These are phyloP conservation scores for Heliosperma pusillum DNA, from an alignment of 148 eudicot genomes.

Conservation along the genomic window DNA sequence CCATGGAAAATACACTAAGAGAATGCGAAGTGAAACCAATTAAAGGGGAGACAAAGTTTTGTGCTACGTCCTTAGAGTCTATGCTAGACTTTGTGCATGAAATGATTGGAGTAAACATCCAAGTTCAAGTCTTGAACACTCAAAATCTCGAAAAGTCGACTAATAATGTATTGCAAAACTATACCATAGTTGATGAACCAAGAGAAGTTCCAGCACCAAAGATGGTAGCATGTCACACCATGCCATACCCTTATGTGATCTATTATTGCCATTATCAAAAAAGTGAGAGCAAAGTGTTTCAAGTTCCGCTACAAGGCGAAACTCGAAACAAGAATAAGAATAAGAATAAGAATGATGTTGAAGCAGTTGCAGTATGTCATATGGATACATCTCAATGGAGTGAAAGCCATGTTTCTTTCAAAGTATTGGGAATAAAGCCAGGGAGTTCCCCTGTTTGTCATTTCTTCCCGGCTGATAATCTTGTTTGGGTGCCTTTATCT, in stretches of 20 bases:
- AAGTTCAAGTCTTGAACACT: constrained; percentile 34
- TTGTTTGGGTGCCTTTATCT: constrained; percentile 44
- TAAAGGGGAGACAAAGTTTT: constrained; percentile 46
- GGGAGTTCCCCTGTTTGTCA: constrained; percentile 56
- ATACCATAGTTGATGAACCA: constrained; percentile 32
- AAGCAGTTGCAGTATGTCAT: constrained; percentile 46
- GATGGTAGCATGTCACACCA: constrained; percentile 52
- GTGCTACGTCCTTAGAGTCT: constrained; percentile 57
- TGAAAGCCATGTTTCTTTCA: constrained; percentile 37
- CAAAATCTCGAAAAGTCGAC: constrained; percentile 5
- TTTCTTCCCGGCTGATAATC: constrained; percentile 52
- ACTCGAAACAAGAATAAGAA: constrained; percentile 8
- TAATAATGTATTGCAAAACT: constrained; percentile 23
- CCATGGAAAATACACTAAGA: constrained; percentile 49
- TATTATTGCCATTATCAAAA: constrained; percentile 58
- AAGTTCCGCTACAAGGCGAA: constrained; percentile 34
- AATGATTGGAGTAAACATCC: constrained; percentile 29
- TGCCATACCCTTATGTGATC: constrained; percentile 66
- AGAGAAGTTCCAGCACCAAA: constrained; percentile 34
- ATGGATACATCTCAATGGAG: constrained; percentile 54
- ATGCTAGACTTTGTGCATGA: constrained; percentile 45
- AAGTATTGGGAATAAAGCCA: constrained; percentile 31
- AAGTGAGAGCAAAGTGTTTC: constrained; percentile 37
- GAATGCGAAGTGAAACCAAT: constrained; percentile 43
- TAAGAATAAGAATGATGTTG: constrained; percentile 17